Evolutionary conservation across 2,329 filamentous ascomycete genomes (phyloP), one percentile per base, ranked within the genome.

Genomic region (Paraphoma chrysanthemicola): DNA sequence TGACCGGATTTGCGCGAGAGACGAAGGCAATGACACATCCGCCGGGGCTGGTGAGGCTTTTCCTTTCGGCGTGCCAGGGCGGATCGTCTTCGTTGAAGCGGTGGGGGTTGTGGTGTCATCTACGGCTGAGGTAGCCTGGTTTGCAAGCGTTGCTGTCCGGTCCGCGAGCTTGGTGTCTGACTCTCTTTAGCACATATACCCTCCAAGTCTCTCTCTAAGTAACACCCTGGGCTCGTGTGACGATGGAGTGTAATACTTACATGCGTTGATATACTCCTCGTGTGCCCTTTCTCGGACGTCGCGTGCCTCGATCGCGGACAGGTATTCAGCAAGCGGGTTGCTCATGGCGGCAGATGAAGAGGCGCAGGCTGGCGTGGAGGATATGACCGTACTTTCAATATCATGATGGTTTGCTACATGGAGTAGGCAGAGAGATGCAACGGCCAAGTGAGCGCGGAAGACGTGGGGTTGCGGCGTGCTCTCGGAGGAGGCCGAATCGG

Each of bases 321-420:
- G 82, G 76, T 96, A 97, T 70, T 96, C 90, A 64, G 91, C 88
- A 70, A 89, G 86, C 91, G 93, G 96, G 80, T 85, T 86, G 62
- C 86, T 83, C 85, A 88, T 87, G 74, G 72, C 64, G 72, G 74
- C 11, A 64, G 46, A 29, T 64, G 48, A n/a, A 59, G 53, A 31
- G 41, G 56, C 39, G 48, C 42, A 36, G 39, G 16, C 16, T 44
- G 38, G 18, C 33, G 48, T 48, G n/a, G 28, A 33, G 59, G 33
- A 44, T 46, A 28, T 18, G 23, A 5, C 17, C 3, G 46, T 38
- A 36, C 49, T 56, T 6, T 51, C 51, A 28, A 44, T 65, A 52
- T 60, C 70, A 73, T 72, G 48, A 51, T 71, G 60, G 48, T 54
- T 57, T 54, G 56, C 55, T 57, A 55, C 61, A 58, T 57, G 55